Base-by-base conservation (phyloP, 2,329 filamentous ascomycete species). In the Westerdykella ornata region DNA sequence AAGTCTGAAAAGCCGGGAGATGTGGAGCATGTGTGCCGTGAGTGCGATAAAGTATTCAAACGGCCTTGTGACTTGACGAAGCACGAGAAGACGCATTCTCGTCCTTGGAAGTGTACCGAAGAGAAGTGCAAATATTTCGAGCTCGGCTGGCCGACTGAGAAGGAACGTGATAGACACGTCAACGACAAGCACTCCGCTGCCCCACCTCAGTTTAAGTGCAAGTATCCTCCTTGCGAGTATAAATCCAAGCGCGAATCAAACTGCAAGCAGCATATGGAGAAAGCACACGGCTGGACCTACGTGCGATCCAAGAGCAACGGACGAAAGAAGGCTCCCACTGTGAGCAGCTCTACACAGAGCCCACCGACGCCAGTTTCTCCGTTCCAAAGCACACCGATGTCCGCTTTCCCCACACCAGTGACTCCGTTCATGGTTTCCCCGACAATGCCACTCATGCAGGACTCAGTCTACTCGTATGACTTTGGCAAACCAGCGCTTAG, bases 251-350 rank as follows among this genome's bases (percentile, higher is more conserved):
- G 89, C 44, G 85, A 95, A 71, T 92, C 85, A 48, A 97, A 97
- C 68, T 94, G 88, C 77, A 96, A 96, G 66, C 90, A 96, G 68
- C 89, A 97, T 69, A 96, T 96, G 89, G 90, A 97, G 72, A 96
- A 96, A 68, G 84, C 87, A 1, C 89, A 97, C 59, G 82, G 83
- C 44, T 95, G 87, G 84, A 75, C 76, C n/a, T 96, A 96, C 54
- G 77, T 89, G 41, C 85, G 90, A 50, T 90, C 88, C 45, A 96
- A 96, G 77, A 89, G 84, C 66, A 95, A 94, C 60, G 85, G 85
- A 39, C 56, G 59, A 29, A 66, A 64, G 52, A 66, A 64, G 57
- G 46, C 53, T 20, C 45, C 55, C 16, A 46, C 54, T 13, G 40
- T 44, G 33, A 51, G n/a, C 30, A 38, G 51, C 29, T 58, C 52